Conservation (phyloP, 1,139 yeast species). For the Ogataea hybrid region DNA sequence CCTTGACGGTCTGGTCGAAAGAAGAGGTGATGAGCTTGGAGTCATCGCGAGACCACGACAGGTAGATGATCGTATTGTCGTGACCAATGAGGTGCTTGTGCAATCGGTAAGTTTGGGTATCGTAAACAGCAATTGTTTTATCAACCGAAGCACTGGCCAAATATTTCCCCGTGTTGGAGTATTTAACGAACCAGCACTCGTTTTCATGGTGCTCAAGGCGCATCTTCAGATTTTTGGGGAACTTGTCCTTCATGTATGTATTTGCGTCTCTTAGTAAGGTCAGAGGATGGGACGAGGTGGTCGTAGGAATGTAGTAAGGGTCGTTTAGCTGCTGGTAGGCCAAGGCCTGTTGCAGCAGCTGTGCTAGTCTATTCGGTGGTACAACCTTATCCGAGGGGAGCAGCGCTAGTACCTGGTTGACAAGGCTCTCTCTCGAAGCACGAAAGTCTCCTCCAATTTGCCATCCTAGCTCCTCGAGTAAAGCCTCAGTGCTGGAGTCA, state of each 20-base stretch:
- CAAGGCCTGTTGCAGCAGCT: constrained; percentile 52
- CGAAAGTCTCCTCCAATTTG: too few relatives aligned
- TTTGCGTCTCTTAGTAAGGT: constrained; percentile 15
- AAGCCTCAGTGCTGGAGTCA: too few relatives aligned
- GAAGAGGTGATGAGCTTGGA: too few relatives aligned
- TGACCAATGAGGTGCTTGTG: too few relatives aligned
- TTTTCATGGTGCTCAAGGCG: constrained; percentile 53
- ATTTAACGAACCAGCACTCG: constrained; percentile 83
- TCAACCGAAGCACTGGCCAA: constrained; percentile 80
- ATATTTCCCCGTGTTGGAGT: constrained; percentile 73
- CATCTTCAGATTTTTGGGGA: constrained; percentile 46
- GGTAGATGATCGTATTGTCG: too few relatives aligned
- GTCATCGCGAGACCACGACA: too few relatives aligned
- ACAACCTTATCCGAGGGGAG: constrained; percentile 53
- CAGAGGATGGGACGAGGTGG: not conserved
- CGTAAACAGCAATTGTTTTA: constrained; percentile 62
- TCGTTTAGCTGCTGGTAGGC: constrained; percentile 43
- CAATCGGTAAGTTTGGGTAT: constrained; percentile 62
- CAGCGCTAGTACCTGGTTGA: constrained; percentile 42
- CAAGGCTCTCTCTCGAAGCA: too few relatives aligned
- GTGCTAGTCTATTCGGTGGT: constrained; percentile 50
- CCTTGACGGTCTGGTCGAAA: too few relatives aligned
- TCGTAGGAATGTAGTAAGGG: constrained; percentile 32
- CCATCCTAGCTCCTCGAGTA: too few relatives aligned
- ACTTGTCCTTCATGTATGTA: constrained; percentile 21